phyloP scores from a whole-genome alignment of 768 basidiomycete genomes.

The Lactarius tabidus region DNA sequence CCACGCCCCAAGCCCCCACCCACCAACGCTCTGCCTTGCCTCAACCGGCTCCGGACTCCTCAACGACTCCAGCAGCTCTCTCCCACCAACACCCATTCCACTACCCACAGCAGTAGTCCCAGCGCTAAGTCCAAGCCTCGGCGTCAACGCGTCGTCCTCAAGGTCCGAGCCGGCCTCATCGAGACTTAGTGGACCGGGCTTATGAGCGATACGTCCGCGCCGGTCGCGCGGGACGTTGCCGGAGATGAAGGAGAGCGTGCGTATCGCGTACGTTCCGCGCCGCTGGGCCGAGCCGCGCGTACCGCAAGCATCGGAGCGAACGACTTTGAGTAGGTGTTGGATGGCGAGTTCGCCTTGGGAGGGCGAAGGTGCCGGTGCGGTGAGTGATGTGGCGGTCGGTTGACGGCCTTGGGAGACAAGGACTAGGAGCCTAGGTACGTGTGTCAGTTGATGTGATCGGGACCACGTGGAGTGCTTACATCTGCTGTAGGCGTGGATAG shows the following conservation, averaged over 20 bases:
- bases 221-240: slow-evolving; percentile 73
- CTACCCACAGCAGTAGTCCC: slow-evolving; percentile 38
- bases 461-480: slow-evolving; percentile 42
- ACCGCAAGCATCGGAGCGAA: slow-evolving; percentile 47
- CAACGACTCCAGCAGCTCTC: slow-evolving; percentile 54
- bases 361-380: slow-evolving; percentile 48
- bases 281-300: slow-evolving; percentile 25
- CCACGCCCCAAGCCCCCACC: slow-evolving; percentile 64
- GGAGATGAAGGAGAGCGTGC: slow-evolving; percentile 66
- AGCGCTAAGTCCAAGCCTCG: slow-evolving; percentile 12
- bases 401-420: slow-evolving; percentile 67
- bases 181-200: slow-evolving; percentile 16
- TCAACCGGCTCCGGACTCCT: slow-evolving; percentile 33
- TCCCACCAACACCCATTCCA: slow-evolving; percentile 36
- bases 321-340: slow-evolving; percentile 57
- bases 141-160: slow-evolving; percentile 23
- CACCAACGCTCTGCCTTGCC: slow-evolving; percentile 52
- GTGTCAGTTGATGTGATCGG: slow-evolving; percentile 5
- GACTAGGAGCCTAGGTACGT: slow-evolving; percentile 58
- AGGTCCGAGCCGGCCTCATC: slow-evolving; percentile 29
- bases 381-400: slow-evolving; percentile 56
- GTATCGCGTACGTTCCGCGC: slow-evolving; percentile 30
- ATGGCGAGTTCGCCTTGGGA: slow-evolving; percentile 66
- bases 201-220: slow-evolving; percentile 68
- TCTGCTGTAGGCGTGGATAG: slow-evolving; percentile 74